Base-by-base conservation (phyloP, 148 eudicot species). In the Rhododendron williamsianum region DNA sequence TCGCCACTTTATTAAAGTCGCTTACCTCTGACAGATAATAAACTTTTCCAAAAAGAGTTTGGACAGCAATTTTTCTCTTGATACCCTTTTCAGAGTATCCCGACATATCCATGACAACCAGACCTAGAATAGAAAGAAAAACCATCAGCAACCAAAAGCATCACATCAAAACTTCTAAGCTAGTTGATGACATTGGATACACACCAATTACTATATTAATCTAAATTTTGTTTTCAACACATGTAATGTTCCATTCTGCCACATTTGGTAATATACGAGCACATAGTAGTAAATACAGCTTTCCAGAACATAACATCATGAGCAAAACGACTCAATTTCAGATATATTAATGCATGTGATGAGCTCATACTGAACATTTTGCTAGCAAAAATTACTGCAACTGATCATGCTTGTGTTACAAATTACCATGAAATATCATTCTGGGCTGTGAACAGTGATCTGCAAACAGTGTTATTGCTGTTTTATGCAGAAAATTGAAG, bases 41-140 rank as follows among this genome's bases (percentile, higher is more conserved):
- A 81, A 97, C 85, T 90, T 95, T 97, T 54, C 96, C 95, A 83
- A 97, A 97, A 76, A 97, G 98, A 72, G 96, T 91, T 92, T 97
- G 99, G 81, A 97, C 96, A 49, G 98, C 98, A 87, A 97, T 93
- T 88, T 97, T 97, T 92, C 98, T 91, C 93, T 92, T 91, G 88
- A 95, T 92, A 69, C 99, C 99, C 88, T 86, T 95, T 85, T 95
- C 98, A 82, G 99, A 91, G 92, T 97, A 97, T 86, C 99, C 98
- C n/a, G 99, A 91, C 80, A 91, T 91, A 89, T 95, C 94, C 99
- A 97, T 97, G 84, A 94, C 99, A 60, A 97, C 99, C 25, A 98
- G 98, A 84, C 99, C 99, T 97, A 93, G 81, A 91, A 92, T 80
- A 76, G 67, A 73, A 49, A 87, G 45, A 80, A 82, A 81, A 84